These are phyloP conservation scores for Saccharum spontaneum DNA, from an alignment of 176 grass and related monocot genomes.

Conservation along the genomic window DNA sequence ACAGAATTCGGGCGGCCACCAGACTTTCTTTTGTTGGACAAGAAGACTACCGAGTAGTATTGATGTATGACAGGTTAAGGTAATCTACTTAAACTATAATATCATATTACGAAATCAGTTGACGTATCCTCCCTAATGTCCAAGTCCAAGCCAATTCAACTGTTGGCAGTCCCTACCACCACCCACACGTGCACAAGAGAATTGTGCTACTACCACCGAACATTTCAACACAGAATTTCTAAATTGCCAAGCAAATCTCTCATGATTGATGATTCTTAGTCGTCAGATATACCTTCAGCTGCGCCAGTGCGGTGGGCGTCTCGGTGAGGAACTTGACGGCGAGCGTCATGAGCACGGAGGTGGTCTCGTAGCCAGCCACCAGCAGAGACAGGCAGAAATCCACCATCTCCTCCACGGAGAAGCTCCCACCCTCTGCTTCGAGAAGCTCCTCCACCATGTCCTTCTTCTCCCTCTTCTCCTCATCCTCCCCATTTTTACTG, in stretches of 20 bases:
- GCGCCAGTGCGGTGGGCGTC: slow-evolving; percentile 57
- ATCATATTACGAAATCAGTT: slow-evolving; percentile 30
- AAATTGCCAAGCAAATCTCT: neutral
- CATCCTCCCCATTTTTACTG: neutral
- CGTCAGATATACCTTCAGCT: slow-evolving; percentile 53
- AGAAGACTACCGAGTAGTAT: neutral
- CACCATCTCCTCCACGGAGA: slow-evolving; percentile 90
- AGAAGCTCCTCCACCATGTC: slow-evolving; percentile 95
- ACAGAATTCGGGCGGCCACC: neutral
- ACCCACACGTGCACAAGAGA: slow-evolving; percentile 38
- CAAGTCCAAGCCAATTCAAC: slow-evolving; percentile 30
- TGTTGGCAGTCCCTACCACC: slow-evolving; percentile 30
- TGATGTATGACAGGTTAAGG: slow-evolving; percentile 29
- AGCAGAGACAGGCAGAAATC: slow-evolving; percentile 90
- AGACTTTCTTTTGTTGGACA: slow-evolving; percentile 9
- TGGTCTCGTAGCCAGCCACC: slow-evolving; percentile 91
- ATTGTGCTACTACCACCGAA: slow-evolving; percentile 14
- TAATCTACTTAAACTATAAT: neutral
- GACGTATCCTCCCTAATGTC: slow-evolving; percentile 16
- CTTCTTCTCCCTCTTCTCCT: slow-evolving; percentile 41
- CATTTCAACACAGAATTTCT: slow-evolving; percentile 25
- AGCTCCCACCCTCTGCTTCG: slow-evolving; percentile 59
- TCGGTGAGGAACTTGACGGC: slow-evolving; percentile 95
- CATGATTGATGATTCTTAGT: neutral
- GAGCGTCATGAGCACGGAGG: slow-evolving; percentile 86